Evolutionary conservation across 2,329 filamentous ascomycete species (phyloP), one percentile per base, ranked within the genome.

Genomic region (Talaromyces islandicus): DNA sequence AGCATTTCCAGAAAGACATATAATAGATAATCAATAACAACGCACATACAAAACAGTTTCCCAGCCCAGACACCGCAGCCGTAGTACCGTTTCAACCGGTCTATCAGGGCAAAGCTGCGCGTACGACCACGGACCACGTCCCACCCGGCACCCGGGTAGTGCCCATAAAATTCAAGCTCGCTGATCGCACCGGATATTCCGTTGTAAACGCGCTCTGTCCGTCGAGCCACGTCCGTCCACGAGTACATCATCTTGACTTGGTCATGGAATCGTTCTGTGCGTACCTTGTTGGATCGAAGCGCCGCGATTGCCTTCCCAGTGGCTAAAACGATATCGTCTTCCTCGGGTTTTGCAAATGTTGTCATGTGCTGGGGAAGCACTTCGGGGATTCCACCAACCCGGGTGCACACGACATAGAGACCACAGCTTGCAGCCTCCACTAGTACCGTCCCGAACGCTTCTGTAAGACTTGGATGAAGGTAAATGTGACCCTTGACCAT

Each of bases 181-280:
- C 85, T 87, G 57, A 96, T 87, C n/a, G 86, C 87, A 7, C 92
- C 92, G 2, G 87, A 91, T 66, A 99, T 95, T 54, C 94, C 91
- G 71, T 96, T 87, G 75, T 99, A 99, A 0, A 99, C 94, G 30
- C 93, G 85, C 76, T 99, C 94, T 0, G 94, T 97, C 59, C 94
- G 89, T 67, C 89, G 85, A 14, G 94, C 94, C 29, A 99, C 93
- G 72, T 99, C 93, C 29, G 90, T 90, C 94, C 94, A 99, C 1
- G 91, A 96, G 77, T 99, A 99, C 94, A 97, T 97, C 79, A 90
- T 90, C 75, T 93, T 92, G 64, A 99, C 94, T 74, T 97, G 90
- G 66, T 96, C 93, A 72, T 99, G 94, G 71, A 99, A 99, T 48
- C 88, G 85, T 72, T 97, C 93, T 0, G 94, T 96, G 64, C 91